phyloP scores from a whole-genome alignment of 2,329 filamentous ascomycete species.

The Trichoderma sp. region DNA sequence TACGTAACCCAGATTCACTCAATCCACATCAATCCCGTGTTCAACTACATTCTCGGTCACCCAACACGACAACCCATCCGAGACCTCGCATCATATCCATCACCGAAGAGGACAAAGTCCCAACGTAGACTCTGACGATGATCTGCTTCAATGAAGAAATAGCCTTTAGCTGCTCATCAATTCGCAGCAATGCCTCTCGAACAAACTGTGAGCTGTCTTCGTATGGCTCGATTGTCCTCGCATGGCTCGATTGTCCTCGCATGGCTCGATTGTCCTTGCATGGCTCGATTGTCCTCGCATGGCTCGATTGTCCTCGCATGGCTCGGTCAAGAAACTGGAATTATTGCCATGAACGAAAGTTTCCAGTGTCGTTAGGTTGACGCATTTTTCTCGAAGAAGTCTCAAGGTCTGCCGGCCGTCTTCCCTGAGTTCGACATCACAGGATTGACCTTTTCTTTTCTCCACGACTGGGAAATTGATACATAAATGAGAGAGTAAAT shows the following conservation, averaged over 20 bases:
- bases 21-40: background rate
- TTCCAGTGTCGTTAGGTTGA: background rate
- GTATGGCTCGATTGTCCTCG: no score
- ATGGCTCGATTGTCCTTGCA: no score
- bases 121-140: background rate
- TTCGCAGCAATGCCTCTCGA: background rate
- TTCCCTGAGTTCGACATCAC: background rate
- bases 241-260: no score
- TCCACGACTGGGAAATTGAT: background rate
- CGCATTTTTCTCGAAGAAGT: background rate
- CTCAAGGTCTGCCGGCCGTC: background rate
- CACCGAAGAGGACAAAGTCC: background rate
- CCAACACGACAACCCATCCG: background rate
- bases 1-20: background rate
- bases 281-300: no score
- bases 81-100: background rate
- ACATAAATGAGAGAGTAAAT: background rate
- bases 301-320: no score
- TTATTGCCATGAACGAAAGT: background rate
- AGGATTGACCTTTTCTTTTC: background rate
- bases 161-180: background rate
- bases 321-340: background rate
- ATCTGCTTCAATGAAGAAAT: background rate
- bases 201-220: background rate
- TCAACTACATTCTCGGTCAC: background rate